Conservation (phyloP, 352 stramenopile genomes). For the Globisporangium nunn region DNA sequence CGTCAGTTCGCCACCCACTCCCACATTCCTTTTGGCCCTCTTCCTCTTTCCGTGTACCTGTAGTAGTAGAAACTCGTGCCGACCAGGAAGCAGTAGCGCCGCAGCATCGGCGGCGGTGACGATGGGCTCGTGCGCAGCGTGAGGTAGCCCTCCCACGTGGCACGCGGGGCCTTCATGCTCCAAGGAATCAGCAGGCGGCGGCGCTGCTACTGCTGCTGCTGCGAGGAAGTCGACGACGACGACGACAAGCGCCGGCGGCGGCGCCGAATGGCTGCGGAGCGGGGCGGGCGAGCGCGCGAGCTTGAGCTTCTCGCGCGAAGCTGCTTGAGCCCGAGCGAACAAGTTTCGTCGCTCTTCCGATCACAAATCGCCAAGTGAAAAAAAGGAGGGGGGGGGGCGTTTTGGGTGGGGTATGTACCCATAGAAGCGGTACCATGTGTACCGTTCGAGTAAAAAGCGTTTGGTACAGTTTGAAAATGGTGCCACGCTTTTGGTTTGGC, state of each 20-base stretch:
- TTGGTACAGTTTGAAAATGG: neutral
- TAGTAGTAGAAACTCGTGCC: constrained; percentile 87
- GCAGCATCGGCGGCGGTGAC: constrained; percentile 80
- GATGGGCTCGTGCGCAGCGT: constrained; percentile 84
- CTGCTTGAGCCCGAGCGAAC: neutral
- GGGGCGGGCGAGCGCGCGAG: neutral
- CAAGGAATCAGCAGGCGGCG: neutral
- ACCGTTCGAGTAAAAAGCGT: neutral
- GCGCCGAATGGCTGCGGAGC: constrained; percentile 1
- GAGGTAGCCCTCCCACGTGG: constrained; percentile 80
- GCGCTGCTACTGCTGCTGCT: neutral
- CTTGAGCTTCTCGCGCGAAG: neutral
- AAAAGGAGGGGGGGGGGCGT: neutral
- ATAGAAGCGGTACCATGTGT: neutral
- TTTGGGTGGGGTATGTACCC: no score
- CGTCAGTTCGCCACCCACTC: neutral
- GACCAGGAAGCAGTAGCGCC: constrained; percentile 84
- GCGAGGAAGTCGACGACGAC: neutral
- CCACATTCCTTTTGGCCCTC: no score
- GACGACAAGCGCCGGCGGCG: neutral
- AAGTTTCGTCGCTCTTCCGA: no score
- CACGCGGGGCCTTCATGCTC: constrained; percentile 75
- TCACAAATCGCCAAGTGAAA: neutral
- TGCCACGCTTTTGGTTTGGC: neutral
- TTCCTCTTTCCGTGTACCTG: constrained; percentile 13